These are phyloP conservation scores for Fusarium neocosmosporiellum DNA, from an alignment of 2,329 filamentous ascomycete species.

Conservation along the genomic window DNA sequence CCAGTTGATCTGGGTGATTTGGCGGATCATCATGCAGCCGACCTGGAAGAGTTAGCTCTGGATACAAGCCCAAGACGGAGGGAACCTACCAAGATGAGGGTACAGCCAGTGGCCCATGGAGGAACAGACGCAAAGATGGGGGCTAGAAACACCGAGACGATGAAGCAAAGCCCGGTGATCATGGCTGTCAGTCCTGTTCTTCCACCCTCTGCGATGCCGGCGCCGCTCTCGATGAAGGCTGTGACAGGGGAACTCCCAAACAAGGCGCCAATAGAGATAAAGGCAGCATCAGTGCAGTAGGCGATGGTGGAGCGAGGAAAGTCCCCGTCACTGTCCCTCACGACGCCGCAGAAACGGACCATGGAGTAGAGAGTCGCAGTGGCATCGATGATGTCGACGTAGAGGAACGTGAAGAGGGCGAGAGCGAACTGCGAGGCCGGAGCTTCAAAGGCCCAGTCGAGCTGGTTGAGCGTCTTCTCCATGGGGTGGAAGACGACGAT, in stretches of 20 bases:
- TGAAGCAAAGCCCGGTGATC: conserved; percentile 75
- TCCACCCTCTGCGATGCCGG: conserved; percentile 80
- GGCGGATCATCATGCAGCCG: conserved; percentile 81
- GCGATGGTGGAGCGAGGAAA: conserved; percentile 88
- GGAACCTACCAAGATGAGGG: conserved; percentile 70
- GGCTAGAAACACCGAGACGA: conserved; percentile 79
- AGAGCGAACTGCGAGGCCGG: conserved; percentile 73
- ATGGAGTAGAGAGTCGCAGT: conserved; percentile 85
- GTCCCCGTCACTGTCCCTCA: conserved; percentile 75
- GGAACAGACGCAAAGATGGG: conserved; percentile 82
- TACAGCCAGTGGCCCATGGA: conserved; percentile 81
- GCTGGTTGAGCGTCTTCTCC: conserved; percentile 68
- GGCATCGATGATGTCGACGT: conserved; percentile 83
- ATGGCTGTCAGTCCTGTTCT: conserved; percentile 79
- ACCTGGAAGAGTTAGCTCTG: conserved; percentile 57
- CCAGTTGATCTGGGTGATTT: conserved; percentile 82
- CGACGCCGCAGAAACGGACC: conserved; percentile 77
- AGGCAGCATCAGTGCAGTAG: conserved; percentile 77
- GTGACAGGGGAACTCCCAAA: conserved; percentile 79
- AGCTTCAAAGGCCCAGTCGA: conserved; percentile 72
- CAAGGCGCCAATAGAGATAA: conserved; percentile 77
- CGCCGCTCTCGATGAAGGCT: conserved; percentile 80
- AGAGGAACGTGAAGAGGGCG: conserved; percentile 81
- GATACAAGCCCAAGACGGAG: neutral
- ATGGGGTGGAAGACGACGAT: conserved; percentile 80